Conservation (phyloP, 2,329 filamentous ascomycete species). For the Aspergillus quadricinctus region DNA sequence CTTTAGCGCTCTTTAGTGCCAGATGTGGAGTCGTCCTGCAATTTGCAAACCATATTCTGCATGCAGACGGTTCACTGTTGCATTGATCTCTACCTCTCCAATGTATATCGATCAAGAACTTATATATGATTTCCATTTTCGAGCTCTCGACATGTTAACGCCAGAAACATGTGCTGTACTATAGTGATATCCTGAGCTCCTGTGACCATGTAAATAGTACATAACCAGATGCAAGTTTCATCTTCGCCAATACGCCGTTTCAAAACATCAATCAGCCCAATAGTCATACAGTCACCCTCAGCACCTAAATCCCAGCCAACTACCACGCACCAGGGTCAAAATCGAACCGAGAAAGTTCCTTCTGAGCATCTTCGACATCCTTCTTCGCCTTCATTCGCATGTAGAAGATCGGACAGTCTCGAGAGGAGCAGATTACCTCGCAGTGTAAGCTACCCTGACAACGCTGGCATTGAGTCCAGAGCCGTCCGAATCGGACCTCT, state of each 20-base stretch:
- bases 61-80: neutral
- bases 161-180: neutral
- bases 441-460: constrained; percentile 98
- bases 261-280: neutral
- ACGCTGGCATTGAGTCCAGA: constrained; percentile 98
- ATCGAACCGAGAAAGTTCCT: constrained; percentile 87
- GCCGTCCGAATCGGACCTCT: constrained; percentile 82
- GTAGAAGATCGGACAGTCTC: constrained; percentile 98
- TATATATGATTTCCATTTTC: neutral
- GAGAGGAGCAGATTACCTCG: constrained; percentile 93
- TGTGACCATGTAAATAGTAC: neutral
- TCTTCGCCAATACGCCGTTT: constrained; percentile 10
- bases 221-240: neutral
- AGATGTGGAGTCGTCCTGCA: neutral
- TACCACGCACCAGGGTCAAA: constrained; percentile 70
- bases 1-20: neutral
- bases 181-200: neutral
- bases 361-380: constrained; percentile 91
- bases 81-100: no score
- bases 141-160: neutral
- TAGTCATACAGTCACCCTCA: constrained; percentile 12
- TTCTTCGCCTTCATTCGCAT: constrained; percentile 99
- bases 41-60: neutral
- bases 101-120: neutral
- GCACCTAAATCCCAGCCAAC: neutral